phyloP scores from a whole-genome alignment of 306 rosid genomes.

The Citrullus amarus region DNA sequence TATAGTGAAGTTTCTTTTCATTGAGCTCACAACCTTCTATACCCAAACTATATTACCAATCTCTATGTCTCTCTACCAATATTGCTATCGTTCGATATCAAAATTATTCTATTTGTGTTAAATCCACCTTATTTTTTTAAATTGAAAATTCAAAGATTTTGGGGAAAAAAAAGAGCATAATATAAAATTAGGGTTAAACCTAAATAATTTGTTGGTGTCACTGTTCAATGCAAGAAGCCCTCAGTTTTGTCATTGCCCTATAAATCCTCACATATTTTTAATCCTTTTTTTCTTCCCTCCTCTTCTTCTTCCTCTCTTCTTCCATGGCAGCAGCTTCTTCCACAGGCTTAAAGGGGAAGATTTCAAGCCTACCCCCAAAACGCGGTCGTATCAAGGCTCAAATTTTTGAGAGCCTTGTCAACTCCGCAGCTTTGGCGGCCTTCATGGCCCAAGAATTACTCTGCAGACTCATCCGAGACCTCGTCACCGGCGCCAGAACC shows the following conservation, averaged over 20 bases:
- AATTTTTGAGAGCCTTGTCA: conserved; percentile 11
- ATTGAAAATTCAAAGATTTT: too few species aligned
- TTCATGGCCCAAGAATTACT: background rate
- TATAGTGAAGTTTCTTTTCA: too few species aligned
- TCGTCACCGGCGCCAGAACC: background rate
- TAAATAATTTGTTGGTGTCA: background rate
- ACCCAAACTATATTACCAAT: too few species aligned
- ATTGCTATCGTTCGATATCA: too few species aligned
- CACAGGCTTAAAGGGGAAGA: background rate
- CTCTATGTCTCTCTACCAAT: too few species aligned
- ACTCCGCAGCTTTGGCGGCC: background rate
- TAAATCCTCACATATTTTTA: background rate
- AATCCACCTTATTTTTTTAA: too few species aligned
- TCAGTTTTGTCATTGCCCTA: background rate
- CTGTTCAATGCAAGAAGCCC: background rate
- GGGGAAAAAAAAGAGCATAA: too few species aligned
- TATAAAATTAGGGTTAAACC: background rate
- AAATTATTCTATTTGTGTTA: too few species aligned
- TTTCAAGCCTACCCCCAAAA: background rate
- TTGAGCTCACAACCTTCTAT: too few species aligned
- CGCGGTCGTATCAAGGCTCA: conserved; percentile 23
- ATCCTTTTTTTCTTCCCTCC: background rate
- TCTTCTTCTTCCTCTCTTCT: background rate
- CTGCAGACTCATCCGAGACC: background rate
- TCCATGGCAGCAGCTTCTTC: conserved; percentile 10